Evolutionary conservation across 768 basidiomycete genomes (phyloP), one percentile per base, ranked within the genome.

Genomic region (Albatrellus ellisii): DNA sequence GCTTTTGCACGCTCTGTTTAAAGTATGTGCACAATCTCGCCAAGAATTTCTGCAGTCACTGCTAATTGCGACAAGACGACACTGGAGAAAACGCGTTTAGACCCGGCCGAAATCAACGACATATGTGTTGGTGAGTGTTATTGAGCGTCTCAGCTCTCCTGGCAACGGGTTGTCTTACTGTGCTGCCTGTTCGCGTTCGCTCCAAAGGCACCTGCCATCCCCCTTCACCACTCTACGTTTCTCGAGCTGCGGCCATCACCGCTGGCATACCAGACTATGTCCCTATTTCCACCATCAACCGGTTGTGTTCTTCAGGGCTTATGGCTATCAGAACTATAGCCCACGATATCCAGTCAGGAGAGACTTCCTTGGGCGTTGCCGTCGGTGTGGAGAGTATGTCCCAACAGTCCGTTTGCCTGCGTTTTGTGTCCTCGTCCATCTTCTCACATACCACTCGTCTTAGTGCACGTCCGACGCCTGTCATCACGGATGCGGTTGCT

Each of bases 301-400:
- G 94, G 43, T 72, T 98, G 38, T 99, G 94, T 61, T 86, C 90
- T 2, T 92, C 90, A 0, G 91, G 92, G 18, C 68, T 98, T 37
- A 88, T 92, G 74, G 82, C 94, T n/a, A 79, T 98, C 47, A 77
- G 86, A 45, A 77, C 69, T 55, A 84, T 98, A 38, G 89, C 91
- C 14, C 82, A 94, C 58, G 72, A 82, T 43, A 91, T 98, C 50
- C 71, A 78, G 47, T 61, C 77, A 6, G 83, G 85, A 18, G 88
- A 97, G 54, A 79, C 80, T 21, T 78, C 84, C 21, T 67, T 98
- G 33, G 94, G 94, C 18, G 64, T 98, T 41, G 94, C 90, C 2
- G 68, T 78, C 22, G 86, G 83, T 14, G 75, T 73, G 8, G 86
- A 90, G 53, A 89, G 80, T 59, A 88, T 89, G 86, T 75, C 77